Percentiles rank a stretch among this genome's conserved stretches.
phyloP scores from a whole-genome alignment of 2,329 filamentous ascomycete genomes.

The Diaporthe sp. region DNA sequence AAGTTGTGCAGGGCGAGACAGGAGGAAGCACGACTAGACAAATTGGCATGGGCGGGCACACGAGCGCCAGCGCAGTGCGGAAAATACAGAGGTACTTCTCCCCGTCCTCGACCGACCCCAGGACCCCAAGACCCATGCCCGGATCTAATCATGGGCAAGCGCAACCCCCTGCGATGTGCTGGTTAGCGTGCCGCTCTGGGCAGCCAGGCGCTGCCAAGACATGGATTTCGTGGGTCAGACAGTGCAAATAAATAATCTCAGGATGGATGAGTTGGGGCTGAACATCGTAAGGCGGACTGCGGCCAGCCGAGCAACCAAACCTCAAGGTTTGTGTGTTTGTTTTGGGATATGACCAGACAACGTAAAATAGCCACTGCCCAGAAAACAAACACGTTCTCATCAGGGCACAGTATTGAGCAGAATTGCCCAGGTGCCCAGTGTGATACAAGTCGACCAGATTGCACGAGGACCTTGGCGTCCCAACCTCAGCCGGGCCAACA shows the following conservation, averaged over 20 bases:
- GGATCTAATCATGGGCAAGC: slow-evolving; percentile 25
- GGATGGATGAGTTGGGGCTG: too few species aligned
- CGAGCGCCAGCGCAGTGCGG: not conserved
- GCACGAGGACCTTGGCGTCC: not conserved
- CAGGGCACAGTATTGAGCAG: not conserved
- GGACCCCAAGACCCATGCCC: slow-evolving; percentile 1
- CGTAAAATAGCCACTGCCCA: not conserved
- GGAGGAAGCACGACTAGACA: not conserved
- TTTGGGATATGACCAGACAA: not conserved
- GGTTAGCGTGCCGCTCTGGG: slow-evolving; percentile 18
- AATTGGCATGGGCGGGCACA: slow-evolving; percentile 10
- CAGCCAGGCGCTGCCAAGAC: slow-evolving; percentile 1
- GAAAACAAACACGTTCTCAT: not conserved
- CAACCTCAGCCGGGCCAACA: not conserved
- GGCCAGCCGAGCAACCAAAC: too few species aligned
- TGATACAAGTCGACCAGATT: not conserved
- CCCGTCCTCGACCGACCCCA: slow-evolving; percentile 1
- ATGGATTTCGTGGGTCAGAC: not conserved
- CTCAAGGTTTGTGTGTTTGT: not conserved
- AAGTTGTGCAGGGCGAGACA: not conserved
- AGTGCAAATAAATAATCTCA: slow-evolving; percentile 14
- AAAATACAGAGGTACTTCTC: not conserved
- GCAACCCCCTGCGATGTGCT: slow-evolving; percentile 13
- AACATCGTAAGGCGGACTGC: too few species aligned
- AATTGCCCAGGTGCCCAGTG: not conserved